A percentile compares a stretch with the other conserved stretches of the same genome.
These are phyloP conservation scores for Ophiostoma ips DNA, from an alignment of 2,329 filamentous ascomycete species.

Conservation along the genomic window DNA sequence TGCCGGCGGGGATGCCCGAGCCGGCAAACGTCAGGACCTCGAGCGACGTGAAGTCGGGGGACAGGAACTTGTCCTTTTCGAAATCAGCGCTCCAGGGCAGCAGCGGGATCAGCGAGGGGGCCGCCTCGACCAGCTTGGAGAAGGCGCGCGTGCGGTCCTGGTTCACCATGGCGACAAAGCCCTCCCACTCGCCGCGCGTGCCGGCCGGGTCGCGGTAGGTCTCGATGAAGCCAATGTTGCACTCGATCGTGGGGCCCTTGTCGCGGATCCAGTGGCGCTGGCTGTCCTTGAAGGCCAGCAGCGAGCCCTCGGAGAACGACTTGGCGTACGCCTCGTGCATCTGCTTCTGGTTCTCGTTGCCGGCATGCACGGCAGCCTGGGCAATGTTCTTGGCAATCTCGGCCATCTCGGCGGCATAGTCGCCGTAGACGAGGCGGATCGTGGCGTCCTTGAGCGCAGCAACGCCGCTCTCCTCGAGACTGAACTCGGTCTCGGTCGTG, in stretches of 20 bases:
- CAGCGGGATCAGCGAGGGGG: slow-evolving; percentile 72
- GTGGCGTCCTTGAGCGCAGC: slow-evolving; percentile 52
- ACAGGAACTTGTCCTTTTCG: slow-evolving; percentile 91
- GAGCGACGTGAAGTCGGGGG: slow-evolving; percentile 88
- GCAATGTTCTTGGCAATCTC: slow-evolving; percentile 52
- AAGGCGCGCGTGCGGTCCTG: slow-evolving; percentile 82
- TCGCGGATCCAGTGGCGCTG: slow-evolving; percentile 74
- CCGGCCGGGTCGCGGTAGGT: slow-evolving; percentile 75
- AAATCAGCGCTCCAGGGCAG: slow-evolving; percentile 81
- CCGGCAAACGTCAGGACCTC: slow-evolving; percentile 76
- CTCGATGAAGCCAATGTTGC: slow-evolving; percentile 73
- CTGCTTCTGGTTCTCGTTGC: slow-evolving; percentile 59
- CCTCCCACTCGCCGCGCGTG: slow-evolving; percentile 72
- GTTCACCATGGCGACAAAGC: slow-evolving; percentile 74
- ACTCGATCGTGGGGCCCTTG: slow-evolving; percentile 67
- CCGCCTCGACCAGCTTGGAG: slow-evolving; percentile 66
- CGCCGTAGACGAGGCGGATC: slow-evolving; percentile 59
- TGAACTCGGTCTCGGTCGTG: slow-evolving; percentile 48
- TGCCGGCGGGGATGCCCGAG: slow-evolving; percentile 53
- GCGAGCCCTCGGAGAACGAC: slow-evolving; percentile 60
- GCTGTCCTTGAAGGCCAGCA: slow-evolving; percentile 66
- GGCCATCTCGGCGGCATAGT: slow-evolving; percentile 58
- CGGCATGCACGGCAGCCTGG: slow-evolving; percentile 53
- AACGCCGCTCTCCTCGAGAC: slow-evolving; percentile 42
- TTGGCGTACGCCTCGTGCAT: slow-evolving; percentile 63